phyloP scores from a whole-genome alignment of 176 grass and related monocot genomes.

The Poa annua region DNA sequence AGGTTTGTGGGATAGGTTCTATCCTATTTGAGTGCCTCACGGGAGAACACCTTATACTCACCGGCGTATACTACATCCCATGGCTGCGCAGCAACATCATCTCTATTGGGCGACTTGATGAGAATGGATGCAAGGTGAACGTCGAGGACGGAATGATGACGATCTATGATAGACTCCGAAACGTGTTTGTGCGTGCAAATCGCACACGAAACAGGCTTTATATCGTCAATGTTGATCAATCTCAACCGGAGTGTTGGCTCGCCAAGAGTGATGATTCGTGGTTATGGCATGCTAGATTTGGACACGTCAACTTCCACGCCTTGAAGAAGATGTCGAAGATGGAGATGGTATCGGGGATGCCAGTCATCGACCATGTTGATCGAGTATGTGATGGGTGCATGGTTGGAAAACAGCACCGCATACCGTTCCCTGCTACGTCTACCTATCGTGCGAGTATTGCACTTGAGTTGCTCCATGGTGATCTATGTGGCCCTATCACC shows the following conservation, averaged over 20 bases:
- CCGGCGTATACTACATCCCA: not conserved
- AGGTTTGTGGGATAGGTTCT: not conserved
- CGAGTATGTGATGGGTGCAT: not conserved
- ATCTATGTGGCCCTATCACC: not conserved
- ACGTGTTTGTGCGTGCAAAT: not conserved
- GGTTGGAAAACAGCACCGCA: not conserved
- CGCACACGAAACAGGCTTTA: too few species aligned
- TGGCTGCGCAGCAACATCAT: not conserved
- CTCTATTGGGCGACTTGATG: not conserved
- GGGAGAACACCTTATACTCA: not conserved
- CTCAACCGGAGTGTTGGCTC: not conserved
- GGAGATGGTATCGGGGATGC: not conserved
- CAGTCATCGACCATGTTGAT: not conserved
- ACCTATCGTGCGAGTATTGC: not conserved
- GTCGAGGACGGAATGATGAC: not conserved
- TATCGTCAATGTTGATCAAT: not conserved
- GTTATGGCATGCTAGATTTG: not conserved
- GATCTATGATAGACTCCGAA: not conserved
- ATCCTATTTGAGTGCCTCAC: not conserved
- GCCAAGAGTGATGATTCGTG: not conserved
- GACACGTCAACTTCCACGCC: not conserved
- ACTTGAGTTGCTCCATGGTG: not conserved
- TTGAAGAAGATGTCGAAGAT: not conserved
- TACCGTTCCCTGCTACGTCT: not conserved
- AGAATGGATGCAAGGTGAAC: not conserved